Evolutionary conservation across 1,284 basidiomycete genomes (phyloP), one percentile per base, ranked within the genome.

Genomic region (Porodaedalea pini): DNA sequence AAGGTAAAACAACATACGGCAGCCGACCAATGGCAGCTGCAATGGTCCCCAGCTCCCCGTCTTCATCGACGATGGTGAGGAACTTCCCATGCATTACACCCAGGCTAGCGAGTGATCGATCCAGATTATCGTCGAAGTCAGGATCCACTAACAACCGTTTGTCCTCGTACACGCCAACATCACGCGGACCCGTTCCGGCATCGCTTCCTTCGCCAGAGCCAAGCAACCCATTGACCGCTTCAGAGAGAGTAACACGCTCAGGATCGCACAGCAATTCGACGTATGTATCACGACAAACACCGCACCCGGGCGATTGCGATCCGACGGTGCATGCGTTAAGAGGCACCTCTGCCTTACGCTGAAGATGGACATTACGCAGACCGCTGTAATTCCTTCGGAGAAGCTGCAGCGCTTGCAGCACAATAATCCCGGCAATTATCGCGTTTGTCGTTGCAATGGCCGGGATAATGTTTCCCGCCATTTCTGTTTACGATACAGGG

Each of bases 401-500:
- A 27, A 97, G 78, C 58, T 94, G 86, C 11, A 98, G 73, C 0
- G 94, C 91, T 72, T 98, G 95, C 49, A 98, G 79, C 15, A 98
- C 94, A 64, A 98, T 92, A 34, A 97, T 77, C 0, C 95, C 97
- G 0, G 97, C 90, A 62, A 98, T 86, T 71, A 99, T 92, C 11
- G 97, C 97, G 70, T 99, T 99, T 6, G 97, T 99, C 0, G 97
- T 98, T 1, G 97, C 97, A 64, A 99, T 98, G 1, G 97, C 97
- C 0, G 97, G 97, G 61, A 97, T 98, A 69, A 99, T 99, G 74
- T 99, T 99, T 10, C 97, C 96, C 0, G 97, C 97, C 92, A 98
- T 98, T 75, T 98, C 94, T 94, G 68, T 47, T 31, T 31, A 31
- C 23, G 25, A 6, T 34, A 27, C 1, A 6, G 2, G 7, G 11